Conservation (phyloP, 1,139 yeast species). For the Taphrina betulina region DNA sequence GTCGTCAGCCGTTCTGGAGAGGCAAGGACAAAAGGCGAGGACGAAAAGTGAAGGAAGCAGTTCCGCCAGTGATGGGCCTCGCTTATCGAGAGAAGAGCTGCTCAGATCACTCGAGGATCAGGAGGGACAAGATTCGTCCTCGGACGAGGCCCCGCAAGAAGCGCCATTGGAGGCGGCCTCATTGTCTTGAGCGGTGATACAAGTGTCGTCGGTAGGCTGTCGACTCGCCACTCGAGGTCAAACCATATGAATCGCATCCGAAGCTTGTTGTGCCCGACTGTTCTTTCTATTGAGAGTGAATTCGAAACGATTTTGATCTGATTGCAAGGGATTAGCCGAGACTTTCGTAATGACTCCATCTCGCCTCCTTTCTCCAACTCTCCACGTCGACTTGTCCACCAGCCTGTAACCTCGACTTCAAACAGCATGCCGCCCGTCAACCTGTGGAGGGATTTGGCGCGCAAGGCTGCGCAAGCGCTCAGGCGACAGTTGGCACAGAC, state of each 20-base stretch:
- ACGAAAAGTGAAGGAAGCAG: background rate
- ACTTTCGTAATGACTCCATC: no score
- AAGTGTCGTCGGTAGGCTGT: no score
- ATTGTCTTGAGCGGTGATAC: no score
- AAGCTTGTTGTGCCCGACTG: no score
- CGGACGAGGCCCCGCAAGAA: background rate
- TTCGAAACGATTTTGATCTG: no score
- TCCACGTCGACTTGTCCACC: no score
- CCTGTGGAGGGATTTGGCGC: constrained; percentile 27
- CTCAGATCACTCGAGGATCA: background rate
- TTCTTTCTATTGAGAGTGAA: no score
- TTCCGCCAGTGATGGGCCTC: constrained; percentile 4
- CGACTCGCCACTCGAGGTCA: no score
- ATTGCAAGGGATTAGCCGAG: no score
- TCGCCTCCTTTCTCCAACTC: no score
- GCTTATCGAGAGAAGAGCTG: constrained; percentile 21
- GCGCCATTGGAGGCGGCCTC: background rate
- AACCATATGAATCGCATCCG: no score
- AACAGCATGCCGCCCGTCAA: constrained; percentile 1
- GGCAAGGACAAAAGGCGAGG: background rate
- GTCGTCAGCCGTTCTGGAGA: background rate
- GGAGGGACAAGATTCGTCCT: constrained; percentile 4
- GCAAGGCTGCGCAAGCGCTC: constrained; percentile 31
- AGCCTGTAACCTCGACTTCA: no score
- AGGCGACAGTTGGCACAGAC: constrained; percentile 30